These are phyloP conservation scores for Stephania cephalantha DNA, from an alignment of 164 flowering plant species.

Conservation along the genomic window DNA sequence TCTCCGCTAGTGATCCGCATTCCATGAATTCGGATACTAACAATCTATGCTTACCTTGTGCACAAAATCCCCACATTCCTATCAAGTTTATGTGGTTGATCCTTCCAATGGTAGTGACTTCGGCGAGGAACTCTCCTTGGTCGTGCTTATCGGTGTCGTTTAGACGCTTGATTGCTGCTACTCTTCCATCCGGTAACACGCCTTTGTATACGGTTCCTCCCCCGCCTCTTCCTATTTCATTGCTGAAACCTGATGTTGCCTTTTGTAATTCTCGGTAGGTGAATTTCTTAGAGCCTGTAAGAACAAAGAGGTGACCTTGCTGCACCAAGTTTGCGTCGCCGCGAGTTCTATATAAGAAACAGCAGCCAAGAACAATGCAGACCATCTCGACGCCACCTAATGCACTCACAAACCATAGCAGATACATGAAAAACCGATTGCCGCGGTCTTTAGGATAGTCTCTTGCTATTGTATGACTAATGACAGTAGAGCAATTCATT, in stretches of 20 bases:
- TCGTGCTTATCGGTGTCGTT: conserved; percentile 17
- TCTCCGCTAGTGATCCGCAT: conserved; percentile 25
- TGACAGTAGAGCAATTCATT: background rate
- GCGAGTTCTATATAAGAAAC: background rate
- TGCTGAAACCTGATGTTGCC: conserved; percentile 18
- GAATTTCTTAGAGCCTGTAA: conserved; percentile 19
- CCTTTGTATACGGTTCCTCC: conserved; percentile 28
- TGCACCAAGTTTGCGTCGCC: background rate
- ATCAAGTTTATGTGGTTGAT: conserved; percentile 35
- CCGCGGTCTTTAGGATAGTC: background rate
- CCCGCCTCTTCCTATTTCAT: conserved; percentile 27
- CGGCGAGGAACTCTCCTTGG: conserved; percentile 22
- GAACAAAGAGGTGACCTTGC: conserved; percentile 9
- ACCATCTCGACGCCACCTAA: conserved; percentile 18
- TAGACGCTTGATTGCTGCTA: conserved; percentile 21
- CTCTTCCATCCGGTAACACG: conserved; percentile 5
- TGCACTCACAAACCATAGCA: conserved; percentile 6
- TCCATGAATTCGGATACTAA: conserved; percentile 35
- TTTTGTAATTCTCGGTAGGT: conserved; percentile 22
- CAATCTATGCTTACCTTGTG: conserved; percentile 21
- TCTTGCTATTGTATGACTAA: background rate
- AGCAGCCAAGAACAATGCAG: conserved; percentile 12
- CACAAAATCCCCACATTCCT: conserved; percentile 30
- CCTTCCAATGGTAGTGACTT: conserved; percentile 21
- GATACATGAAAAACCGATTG: conserved; percentile 1